These are phyloP conservation scores for Thoreauomyces humboldtii DNA, from an alignment of 192 early-diverging fungal species.

Conservation along the genomic window DNA sequence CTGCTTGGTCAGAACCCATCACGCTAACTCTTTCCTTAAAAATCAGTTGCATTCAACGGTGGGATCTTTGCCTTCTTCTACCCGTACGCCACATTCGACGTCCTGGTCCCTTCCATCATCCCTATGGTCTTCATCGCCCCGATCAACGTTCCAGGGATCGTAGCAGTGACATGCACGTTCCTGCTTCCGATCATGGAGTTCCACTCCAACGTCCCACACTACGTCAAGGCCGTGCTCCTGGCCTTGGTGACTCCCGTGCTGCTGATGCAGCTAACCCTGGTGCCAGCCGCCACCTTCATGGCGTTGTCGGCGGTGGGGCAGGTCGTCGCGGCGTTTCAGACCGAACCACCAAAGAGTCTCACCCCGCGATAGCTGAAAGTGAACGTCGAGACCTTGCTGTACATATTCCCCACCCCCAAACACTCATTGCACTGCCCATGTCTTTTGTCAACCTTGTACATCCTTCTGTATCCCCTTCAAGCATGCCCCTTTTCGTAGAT, in stretches of 20 bases:
- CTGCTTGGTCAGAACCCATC: no score
- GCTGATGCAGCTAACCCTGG: slow-evolving; percentile 1
- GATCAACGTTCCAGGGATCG: background rate
- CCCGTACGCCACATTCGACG: background rate
- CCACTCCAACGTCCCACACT: background rate
- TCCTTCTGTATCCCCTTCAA: no score
- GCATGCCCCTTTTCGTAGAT: no score
- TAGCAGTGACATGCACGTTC: background rate
- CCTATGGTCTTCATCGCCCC: background rate
- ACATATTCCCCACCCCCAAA: no score
- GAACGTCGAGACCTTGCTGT: no score
- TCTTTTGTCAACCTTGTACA: no score
- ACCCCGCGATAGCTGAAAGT: no score
- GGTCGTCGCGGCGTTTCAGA: background rate
- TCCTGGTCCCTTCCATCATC: background rate
- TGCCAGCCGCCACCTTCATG: background rate
- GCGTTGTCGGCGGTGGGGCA: background rate
- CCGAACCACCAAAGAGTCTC: no score
- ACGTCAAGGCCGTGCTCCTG: background rate
- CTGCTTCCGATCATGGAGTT: background rate
- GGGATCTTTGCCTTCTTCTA: slow-evolving; percentile 1
- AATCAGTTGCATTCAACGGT: background rate
- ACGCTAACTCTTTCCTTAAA: background rate
- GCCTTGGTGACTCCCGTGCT: background rate
- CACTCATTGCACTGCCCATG: no score